Conservation (phyloP, 768 basidiomycete genomes). For the Pleurotus giganteus region DNA sequence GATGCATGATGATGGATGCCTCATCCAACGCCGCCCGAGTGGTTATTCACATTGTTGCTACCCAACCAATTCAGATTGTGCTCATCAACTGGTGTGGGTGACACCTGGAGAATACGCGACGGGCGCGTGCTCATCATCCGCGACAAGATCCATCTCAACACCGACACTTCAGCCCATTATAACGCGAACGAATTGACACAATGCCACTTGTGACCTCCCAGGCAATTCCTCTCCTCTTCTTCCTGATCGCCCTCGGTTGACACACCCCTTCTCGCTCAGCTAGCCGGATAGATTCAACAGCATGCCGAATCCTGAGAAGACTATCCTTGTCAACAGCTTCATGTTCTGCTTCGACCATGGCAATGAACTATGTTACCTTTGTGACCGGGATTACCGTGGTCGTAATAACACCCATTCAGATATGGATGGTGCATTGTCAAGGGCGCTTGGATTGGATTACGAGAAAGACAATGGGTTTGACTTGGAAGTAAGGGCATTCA, state of each 20-base stretch:
- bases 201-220: neutral
- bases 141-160: neutral
- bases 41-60: too few relatives aligned
- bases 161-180: neutral
- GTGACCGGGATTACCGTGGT: conserved; percentile 14
- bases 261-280: too few relatives aligned
- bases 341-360: conserved; percentile 16
- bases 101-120: neutral
- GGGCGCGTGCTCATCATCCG: neutral
- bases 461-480: conserved; percentile 11
- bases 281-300: too few relatives aligned
- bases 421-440: conserved; percentile 5
- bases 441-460: conserved; percentile 10
- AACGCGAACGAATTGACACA: too few relatives aligned
- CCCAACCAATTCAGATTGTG: too few relatives aligned
- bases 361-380: conserved; percentile 12
- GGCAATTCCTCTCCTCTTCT: neutral
- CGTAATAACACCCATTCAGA: conserved; percentile 9
- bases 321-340: conserved; percentile 15
- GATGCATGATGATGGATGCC: too few relatives aligned
- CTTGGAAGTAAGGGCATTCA: conserved; percentile 7
- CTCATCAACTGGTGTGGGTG: too few relatives aligned
- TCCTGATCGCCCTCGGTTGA: neutral
- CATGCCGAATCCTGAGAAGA: conserved; percentile 6
- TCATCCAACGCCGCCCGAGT: too few relatives aligned